Percentiles rank a stretch among this genome's conserved stretches.
These are phyloP conservation scores for Cyclotella sp. DNA, from an alignment of 108 stramenopile genomes.

Conservation along the genomic window DNA sequence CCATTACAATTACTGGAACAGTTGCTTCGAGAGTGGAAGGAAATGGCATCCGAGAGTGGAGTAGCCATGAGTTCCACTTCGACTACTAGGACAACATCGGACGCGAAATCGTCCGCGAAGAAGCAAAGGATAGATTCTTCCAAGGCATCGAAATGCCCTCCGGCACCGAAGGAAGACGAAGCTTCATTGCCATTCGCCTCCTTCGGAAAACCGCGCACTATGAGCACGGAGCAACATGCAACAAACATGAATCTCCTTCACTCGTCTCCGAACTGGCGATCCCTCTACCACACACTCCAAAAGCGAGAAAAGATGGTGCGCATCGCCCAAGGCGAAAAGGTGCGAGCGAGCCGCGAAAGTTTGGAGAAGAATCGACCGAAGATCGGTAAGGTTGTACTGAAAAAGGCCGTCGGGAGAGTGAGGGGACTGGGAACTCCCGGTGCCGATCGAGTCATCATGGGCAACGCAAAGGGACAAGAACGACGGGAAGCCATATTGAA, in stretches of 20 bases:
- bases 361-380: constrained; percentile 46
- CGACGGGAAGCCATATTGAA: constrained; percentile 43
- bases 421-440: constrained; percentile 19
- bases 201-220: constrained; percentile 28
- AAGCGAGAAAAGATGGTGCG: constrained; percentile 30
- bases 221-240: constrained; percentile 25
- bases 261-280: constrained; percentile 44
- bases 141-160: background rate
- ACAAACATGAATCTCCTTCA: constrained; percentile 41
- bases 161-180: constrained; percentile 6
- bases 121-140: constrained; percentile 21
- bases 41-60: constrained; percentile 44
- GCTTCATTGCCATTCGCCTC: constrained; percentile 15
- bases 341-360: constrained; percentile 61
- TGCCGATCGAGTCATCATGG: background rate
- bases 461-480: background rate
- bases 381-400: constrained; percentile 45
- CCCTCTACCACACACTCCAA: constrained; percentile 18
- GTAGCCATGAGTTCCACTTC: background rate
- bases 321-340: constrained; percentile 40
- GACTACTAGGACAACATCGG: background rate
- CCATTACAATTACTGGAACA: constrained; percentile 37
- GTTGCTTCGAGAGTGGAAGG: constrained; percentile 50
- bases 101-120: constrained; percentile 7
- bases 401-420: constrained; percentile 46